Base-by-base conservation (phyloP, 1,284 basidiomycete genomes). In the Leccinum ponderosum region DNA sequence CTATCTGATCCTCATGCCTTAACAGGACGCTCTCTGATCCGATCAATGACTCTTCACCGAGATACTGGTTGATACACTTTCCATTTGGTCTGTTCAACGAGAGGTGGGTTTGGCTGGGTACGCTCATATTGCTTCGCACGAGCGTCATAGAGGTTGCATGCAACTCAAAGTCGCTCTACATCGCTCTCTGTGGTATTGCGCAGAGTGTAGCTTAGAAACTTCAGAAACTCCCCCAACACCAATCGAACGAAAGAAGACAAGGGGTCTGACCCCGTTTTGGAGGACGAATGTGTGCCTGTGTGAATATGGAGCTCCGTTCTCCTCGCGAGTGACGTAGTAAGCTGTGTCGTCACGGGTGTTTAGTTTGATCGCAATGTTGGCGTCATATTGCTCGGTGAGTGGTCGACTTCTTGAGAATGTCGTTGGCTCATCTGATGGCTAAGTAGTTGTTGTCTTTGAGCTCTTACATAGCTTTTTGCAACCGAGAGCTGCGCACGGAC, bases 361-460 rank as follows among this genome's bases (percentile, higher is more conserved):
- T 75, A 80, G 59, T 86, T 84, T 76, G 68, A 78, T 63, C 79
- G 85, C 78, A 86, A 85, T 66, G 84, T 86, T 63, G 83, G 83
- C 25, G 80, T 84, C 60, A 82, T 79, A 14, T 75, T 85, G 64
- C 79, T 86, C 31, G 63, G 64, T 56, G n/a, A 29, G 53, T 9
- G 22, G 6, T 37, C 4, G n/a, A n/a, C 11, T 27, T n/a, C 5
- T 35, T 6, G 11, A 29, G 4, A 4, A 7, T 17, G 11, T 27
- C 8, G 56, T 17, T 17, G 20, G 50, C 29, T 25, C 14, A 57
- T 27, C 22, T 22, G 25, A 55, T 25, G 20, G 33, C 31, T 35
- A 3, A 31, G 39, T 17, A 55, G 33, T 33, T 20, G 22, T 55
- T 29, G 6, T 55, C 3, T 17, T 55, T 3, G 52, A 35, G 12